A percentile compares a stretch with the other conserved stretches of the same genome.
These are phyloP conservation scores for Hygrocybe punicea DNA, from an alignment of 768 basidiomycete genomes.

Conservation along the genomic window DNA sequence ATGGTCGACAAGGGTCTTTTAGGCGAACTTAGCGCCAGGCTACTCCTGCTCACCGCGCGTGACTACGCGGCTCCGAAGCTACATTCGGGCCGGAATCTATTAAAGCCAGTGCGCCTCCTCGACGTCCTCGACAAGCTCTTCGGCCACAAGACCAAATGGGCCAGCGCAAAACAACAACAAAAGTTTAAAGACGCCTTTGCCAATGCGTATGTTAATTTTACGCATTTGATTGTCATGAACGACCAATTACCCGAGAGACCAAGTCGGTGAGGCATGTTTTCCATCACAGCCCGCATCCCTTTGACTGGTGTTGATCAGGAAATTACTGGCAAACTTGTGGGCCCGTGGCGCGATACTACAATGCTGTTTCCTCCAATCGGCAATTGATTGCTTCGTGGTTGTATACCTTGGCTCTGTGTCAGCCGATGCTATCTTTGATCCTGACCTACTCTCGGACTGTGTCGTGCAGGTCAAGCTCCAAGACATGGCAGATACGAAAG, in stretches of 20 bases:
- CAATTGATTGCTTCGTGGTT: constrained; percentile 12
- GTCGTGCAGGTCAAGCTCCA: constrained; percentile 6
- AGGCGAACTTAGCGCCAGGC: constrained; percentile 16
- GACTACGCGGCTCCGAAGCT: constrained; percentile 12
- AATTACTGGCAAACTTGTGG: constrained; percentile 19
- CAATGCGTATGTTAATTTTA: constrained; percentile 18
- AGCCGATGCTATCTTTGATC: constrained; percentile 8
- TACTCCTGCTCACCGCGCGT: constrained; percentile 13
- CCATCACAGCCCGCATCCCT: neutral
- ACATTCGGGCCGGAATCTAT: neutral
- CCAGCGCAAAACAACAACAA: neutral
- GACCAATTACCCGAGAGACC: constrained; percentile 13
- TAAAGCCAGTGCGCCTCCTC: constrained; percentile 5
- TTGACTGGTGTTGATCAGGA: constrained; percentile 3
- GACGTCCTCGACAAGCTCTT: constrained; percentile 5
- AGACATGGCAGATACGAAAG: neutral
- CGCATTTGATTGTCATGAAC: constrained; percentile 19
- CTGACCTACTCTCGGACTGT: constrained; percentile 12
- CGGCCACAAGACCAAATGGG: neutral
- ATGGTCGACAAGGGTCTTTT: constrained; percentile 16
- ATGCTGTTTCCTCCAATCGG: constrained; percentile 16
- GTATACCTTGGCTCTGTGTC: constrained; percentile 12
- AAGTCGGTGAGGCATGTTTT: constrained; percentile 7
- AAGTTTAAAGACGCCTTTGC: constrained; percentile 10
- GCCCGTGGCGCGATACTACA: constrained; percentile 15